Evolutionary conservation across 2,329 filamentous ascomycete species (phyloP).

Genomic region (Aspergillus transmontanensis): DNA sequence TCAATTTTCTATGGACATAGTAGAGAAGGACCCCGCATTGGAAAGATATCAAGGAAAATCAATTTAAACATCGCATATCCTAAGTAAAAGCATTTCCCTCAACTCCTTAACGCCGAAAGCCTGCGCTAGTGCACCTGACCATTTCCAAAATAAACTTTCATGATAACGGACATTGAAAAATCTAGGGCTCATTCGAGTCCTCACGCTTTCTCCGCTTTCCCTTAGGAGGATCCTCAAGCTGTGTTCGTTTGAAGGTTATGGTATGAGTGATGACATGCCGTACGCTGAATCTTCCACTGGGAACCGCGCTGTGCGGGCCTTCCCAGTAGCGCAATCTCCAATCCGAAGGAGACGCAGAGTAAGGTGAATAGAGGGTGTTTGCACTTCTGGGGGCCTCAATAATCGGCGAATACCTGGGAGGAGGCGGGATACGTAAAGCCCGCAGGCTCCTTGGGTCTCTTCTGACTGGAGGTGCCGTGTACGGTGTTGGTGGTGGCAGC

Average conservation of each 20-base stretch:
- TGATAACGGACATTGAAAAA: background rate
- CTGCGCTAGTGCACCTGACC: slow-evolving; percentile 5
- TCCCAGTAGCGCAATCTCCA: slow-evolving; percentile 72
- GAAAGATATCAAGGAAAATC: background rate
- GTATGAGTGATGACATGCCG: slow-evolving; percentile 92
- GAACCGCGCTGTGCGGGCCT: slow-evolving; percentile 59
- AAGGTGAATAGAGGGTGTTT: slow-evolving; percentile 38
- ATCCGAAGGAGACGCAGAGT: slow-evolving; percentile 61
- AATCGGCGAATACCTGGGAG: slow-evolving; percentile 67
- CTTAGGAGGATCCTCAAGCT: slow-evolving; percentile 83
- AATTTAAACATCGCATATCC: background rate
- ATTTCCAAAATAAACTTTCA: background rate
- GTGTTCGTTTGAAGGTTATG: slow-evolving; percentile 78
- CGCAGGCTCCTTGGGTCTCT: slow-evolving; percentile 57
- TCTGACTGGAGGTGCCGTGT: slow-evolving; percentile 60
- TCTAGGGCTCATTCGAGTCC: background rate
- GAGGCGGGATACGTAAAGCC: slow-evolving; percentile 75
- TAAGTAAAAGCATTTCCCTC: background rate
- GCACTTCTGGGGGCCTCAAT: slow-evolving; percentile 71
- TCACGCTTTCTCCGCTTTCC: slow-evolving; percentile 79
- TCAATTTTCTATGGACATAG: background rate
- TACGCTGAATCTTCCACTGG: slow-evolving; percentile 65
- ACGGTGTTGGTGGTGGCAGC: slow-evolving; percentile 63
- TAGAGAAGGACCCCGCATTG: background rate
- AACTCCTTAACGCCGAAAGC: background rate